Evolutionary conservation across 2,329 filamentous ascomycete species (phyloP), one percentile per base, ranked within the genome.

Genomic region (Paracoccidioides brasiliensis): DNA sequence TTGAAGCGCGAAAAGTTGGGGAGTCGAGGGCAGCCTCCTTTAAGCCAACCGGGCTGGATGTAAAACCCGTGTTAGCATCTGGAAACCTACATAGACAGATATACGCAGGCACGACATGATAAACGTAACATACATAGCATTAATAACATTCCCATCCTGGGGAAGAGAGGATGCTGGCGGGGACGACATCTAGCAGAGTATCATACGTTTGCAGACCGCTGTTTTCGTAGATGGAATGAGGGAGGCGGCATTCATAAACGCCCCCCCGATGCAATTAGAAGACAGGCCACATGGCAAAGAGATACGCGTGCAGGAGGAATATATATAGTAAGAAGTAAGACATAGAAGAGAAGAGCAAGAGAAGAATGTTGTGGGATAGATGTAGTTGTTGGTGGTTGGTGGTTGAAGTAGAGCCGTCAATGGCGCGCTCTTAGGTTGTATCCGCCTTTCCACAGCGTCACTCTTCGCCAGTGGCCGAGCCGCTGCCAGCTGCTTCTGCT

Each of bases 11-110:
- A 70, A 97, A 97, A 40, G 90, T 94, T 32, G 93, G 93, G 42
- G 90, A 96, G 73, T 98, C 93, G 74, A 97, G 86, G 22, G 90
- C 87, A 52, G 93, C 93, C 79, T 98, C 93, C 74, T 91, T 93
- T 63, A 97, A 80, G 58, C 84, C 84, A 40, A 97, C 90, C 46
- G 93, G 89, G 56, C 81, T 83, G 61, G n/a, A 30, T 38, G 37
- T 53, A 56, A 55, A 52, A 12, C 32, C 3, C 10, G 33, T 5
- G 44, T 66, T 53, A 65, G 60, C 30, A n/a, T 33, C 10, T 48
- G 48, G 35, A n/a, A 30, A 22, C 15, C 15, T 38, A 10, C 43
- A 48, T 46, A 22, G 22, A 22, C 22, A 22, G 22, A 22, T 35
- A 43, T 51, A 15, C 9, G 32, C 30, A 52, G 46, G 32, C 14